Conservation (phyloP, 2,329 filamentous ascomycete genomes). For the Cladosporium cucumerinum region DNA sequence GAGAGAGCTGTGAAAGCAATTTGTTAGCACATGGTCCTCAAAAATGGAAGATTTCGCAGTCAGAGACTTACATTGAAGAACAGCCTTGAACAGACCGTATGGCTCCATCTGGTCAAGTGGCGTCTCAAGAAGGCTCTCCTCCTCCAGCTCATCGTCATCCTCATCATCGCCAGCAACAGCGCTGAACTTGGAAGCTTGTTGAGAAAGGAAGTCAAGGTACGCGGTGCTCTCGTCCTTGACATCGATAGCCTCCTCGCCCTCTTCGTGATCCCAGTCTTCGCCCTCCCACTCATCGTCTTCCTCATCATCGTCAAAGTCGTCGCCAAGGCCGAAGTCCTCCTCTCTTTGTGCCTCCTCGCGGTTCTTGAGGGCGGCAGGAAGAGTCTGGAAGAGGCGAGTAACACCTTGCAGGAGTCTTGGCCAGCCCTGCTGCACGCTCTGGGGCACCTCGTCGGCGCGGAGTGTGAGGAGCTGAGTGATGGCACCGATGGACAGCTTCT, state of each 20-base stretch:
- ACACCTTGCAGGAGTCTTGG: slow-evolving; percentile 85
- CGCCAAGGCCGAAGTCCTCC: slow-evolving; percentile 73
- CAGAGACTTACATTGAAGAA: slow-evolving; percentile 69
- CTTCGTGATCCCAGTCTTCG: slow-evolving; percentile 65
- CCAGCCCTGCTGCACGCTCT: slow-evolving; percentile 94
- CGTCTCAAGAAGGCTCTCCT: slow-evolving; percentile 87
- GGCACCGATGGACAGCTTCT: slow-evolving; percentile 94
- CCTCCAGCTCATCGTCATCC: slow-evolving; percentile 84
- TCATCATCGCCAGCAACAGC: slow-evolving; percentile 59
- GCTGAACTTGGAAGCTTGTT: slow-evolving; percentile 56
- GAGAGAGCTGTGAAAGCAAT: slow-evolving; percentile 64
- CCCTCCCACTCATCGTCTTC: slow-evolving; percentile 76
- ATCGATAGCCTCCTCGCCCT: slow-evolving; percentile 62
- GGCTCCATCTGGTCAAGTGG: slow-evolving; percentile 94
- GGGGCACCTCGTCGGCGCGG: slow-evolving; percentile 74
- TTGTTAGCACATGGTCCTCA: slow-evolving; percentile 28
- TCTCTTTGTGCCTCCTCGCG: slow-evolving; percentile 87
- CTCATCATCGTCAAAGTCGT: slow-evolving; percentile 70
- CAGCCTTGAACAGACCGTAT: slow-evolving; percentile 81
- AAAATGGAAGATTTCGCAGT: neutral
- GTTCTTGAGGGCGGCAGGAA: slow-evolving; percentile 83
- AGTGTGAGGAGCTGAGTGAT: slow-evolving; percentile 83
- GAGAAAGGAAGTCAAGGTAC: slow-evolving; percentile 92
- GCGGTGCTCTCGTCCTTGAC: slow-evolving; percentile 86
- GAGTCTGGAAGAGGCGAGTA: slow-evolving; percentile 84